Evolutionary conservation across 2,329 filamentous ascomycete genomes (phyloP).

Genomic region (Sporothrix humicola): DNA sequence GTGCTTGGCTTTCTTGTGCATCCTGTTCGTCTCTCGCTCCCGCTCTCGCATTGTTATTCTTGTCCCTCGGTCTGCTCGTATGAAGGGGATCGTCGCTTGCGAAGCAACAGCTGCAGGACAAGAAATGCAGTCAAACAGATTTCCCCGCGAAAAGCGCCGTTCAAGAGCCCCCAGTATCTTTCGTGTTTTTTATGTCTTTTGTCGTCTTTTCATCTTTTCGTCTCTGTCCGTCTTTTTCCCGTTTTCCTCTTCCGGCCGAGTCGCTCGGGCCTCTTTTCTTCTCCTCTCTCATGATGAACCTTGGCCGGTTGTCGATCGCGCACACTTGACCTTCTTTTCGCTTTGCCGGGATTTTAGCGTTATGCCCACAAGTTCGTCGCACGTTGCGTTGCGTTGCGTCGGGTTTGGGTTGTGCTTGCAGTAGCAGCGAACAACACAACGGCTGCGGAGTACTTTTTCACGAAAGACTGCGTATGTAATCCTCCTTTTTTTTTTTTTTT

Average conservation of each 20-base stretch:
- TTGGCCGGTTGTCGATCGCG: not conserved
- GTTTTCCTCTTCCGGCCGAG: conserved; percentile 16
- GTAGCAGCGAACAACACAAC: not conserved
- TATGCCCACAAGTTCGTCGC: not conserved
- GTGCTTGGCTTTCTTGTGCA: not conserved
- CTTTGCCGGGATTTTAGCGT: not conserved
- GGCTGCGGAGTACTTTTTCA: too few species aligned
- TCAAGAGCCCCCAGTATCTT: too few species aligned
- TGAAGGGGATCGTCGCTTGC: not conserved
- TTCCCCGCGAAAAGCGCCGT: not conserved
- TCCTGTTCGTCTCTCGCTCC: not conserved
- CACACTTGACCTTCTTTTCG: not conserved
- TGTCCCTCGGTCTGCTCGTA: conserved; percentile 1
- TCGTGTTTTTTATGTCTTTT: not conserved
- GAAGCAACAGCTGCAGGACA: not conserved
- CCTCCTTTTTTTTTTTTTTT: not conserved
- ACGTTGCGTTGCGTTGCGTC: too few species aligned
- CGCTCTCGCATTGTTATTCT: not conserved
- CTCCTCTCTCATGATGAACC: not conserved
- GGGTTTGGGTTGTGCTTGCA: not conserved
- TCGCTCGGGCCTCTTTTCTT: not conserved
- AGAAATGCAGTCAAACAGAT: not conserved
- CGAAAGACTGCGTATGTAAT: too few species aligned
- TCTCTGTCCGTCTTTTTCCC: not conserved
- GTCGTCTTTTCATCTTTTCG: not conserved